Percentiles rank a stretch among this genome's conserved stretches.
phyloP scores from a whole-genome alignment of 176 grass and related monocot genomes.

The Zizania latifolia region DNA sequence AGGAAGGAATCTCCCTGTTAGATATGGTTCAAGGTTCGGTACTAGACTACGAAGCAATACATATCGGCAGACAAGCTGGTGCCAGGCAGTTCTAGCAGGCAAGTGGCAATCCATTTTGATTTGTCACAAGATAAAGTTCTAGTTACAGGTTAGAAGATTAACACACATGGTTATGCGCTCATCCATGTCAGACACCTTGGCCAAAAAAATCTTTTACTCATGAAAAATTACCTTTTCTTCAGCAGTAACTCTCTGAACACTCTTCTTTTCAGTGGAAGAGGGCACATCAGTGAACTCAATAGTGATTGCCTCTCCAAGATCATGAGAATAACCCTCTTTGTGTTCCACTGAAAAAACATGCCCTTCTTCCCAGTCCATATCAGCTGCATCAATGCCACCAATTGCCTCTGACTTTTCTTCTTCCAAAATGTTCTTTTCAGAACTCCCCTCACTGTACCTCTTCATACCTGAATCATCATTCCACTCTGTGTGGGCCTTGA shows the following conservation, averaged over 20 bases:
- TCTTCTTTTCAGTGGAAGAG: conserved; percentile 55
- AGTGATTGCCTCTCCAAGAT: conserved; percentile 51
- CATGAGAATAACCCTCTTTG: conserved; percentile 46
- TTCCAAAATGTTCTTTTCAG: conserved; percentile 15
- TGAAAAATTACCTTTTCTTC: conserved; percentile 63
- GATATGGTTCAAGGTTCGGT: background rate
- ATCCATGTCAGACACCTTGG: background rate
- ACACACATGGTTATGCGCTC: background rate
- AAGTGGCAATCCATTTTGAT: background rate
- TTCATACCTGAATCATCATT: conserved; percentile 21
- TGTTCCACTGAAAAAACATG: conserved; percentile 36
- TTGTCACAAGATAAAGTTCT: background rate
- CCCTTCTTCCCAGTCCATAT: conserved; percentile 94
- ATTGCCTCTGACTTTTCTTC: conserved; percentile 5
- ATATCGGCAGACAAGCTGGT: background rate
- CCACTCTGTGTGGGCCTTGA: conserved; percentile 15
- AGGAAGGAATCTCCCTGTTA: background rate
- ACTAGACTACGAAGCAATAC: background rate
- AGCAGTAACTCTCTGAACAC: conserved; percentile 53
- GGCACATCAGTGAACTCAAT: conserved; percentile 77
- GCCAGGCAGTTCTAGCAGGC: background rate
- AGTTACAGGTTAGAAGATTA: background rate
- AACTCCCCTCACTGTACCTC: background rate
- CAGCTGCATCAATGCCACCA: conserved; percentile 27
- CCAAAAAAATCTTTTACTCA: background rate